Evolutionary conservation across 345 rosid genomes (phyloP).

Genomic region (Conringia planisiliqua): DNA sequence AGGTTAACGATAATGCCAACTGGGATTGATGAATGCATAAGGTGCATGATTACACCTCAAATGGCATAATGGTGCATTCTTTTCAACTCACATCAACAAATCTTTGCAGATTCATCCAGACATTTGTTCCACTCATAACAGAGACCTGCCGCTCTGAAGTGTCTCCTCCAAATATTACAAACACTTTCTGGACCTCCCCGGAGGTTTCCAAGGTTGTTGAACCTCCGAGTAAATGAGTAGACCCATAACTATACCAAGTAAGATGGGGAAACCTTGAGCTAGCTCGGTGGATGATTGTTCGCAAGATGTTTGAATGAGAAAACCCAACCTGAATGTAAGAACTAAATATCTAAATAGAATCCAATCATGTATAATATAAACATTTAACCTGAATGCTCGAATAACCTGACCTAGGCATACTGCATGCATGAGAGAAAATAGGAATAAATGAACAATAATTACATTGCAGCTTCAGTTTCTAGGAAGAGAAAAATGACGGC

Average conservation of each 20-base stretch:
- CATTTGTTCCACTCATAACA: slow-evolving; percentile 94
- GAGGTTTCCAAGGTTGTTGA: slow-evolving; percentile 29
- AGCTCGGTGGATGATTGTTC: slow-evolving; percentile 65
- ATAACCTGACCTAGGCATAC: not conserved
- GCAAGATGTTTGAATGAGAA: slow-evolving; percentile 87
- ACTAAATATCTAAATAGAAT: not conserved
- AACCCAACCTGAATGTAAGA: slow-evolving; percentile 76
- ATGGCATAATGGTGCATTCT: not conserved
- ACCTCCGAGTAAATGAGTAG: slow-evolving; percentile 38
- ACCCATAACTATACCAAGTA: slow-evolving; percentile 38
- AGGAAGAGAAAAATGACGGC: not conserved
- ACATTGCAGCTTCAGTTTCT: not conserved
- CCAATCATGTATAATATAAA: not conserved
- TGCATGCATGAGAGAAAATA: too few relatives aligned
- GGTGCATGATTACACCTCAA: slow-evolving; percentile 4
- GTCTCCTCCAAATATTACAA: slow-evolving; percentile 89
- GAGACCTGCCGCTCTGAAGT: slow-evolving; percentile 98
- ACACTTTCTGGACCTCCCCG: slow-evolving; percentile 47
- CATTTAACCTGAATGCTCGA: not conserved
- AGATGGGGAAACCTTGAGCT: slow-evolving; percentile 78
- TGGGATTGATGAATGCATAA: not conserved
- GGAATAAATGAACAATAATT: not conserved
- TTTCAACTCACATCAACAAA: slow-evolving; percentile 66
- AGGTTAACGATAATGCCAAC: not conserved
- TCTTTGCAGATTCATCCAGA: slow-evolving; percentile 88